Conservation (phyloP, 1,139 yeast species). For the Geotrichum siamense region DNA sequence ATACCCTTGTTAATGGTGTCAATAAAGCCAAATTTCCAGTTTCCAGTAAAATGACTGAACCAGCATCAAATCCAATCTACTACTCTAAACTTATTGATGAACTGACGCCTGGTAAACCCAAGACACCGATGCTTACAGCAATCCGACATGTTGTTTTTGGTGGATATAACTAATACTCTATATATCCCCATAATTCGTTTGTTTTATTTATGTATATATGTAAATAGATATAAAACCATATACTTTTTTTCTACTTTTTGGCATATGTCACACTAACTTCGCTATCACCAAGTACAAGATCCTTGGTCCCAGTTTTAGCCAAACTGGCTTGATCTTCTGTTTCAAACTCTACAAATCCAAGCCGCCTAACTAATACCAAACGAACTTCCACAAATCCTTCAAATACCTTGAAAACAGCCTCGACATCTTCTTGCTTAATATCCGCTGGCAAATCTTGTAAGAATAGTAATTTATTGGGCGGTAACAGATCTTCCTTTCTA, state of each 20-base stretch:
- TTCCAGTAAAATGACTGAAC: slow-evolving; percentile 54
- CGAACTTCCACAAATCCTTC: slow-evolving; percentile 62
- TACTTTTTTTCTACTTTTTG: slow-evolving; percentile 35
- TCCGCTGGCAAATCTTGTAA: slow-evolving; percentile 55
- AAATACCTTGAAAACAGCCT: slow-evolving; percentile 42
- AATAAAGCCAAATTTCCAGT: slow-evolving; percentile 24
- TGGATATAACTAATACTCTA: slow-evolving; percentile 29
- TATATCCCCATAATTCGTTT: slow-evolving; percentile 1
- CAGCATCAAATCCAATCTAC: slow-evolving; percentile 78
- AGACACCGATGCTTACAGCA: slow-evolving; percentile 42
- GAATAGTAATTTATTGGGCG: slow-evolving; percentile 66
- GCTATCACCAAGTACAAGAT: slow-evolving; percentile 35
- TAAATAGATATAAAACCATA: slow-evolving; percentile 6
- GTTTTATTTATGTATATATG: slow-evolving; percentile 13
- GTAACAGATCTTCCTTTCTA: slow-evolving; percentile 32
- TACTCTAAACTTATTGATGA: slow-evolving; percentile 65
- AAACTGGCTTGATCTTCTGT: slow-evolving; percentile 44
- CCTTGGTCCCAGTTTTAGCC: slow-evolving; percentile 39
- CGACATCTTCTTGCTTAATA: slow-evolving; percentile 41
- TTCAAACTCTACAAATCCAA: slow-evolving; percentile 79
- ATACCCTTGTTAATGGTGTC: slow-evolving; percentile 23
- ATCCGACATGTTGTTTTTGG: slow-evolving; percentile 32
- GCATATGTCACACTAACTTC: slow-evolving; percentile 45
- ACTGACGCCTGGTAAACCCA: slow-evolving; percentile 66
- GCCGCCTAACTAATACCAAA: slow-evolving; percentile 54